These are phyloP conservation scores for Phytophthora quininea DNA, from an alignment of 352 stramenopile genomes.

Conservation along the genomic window DNA sequence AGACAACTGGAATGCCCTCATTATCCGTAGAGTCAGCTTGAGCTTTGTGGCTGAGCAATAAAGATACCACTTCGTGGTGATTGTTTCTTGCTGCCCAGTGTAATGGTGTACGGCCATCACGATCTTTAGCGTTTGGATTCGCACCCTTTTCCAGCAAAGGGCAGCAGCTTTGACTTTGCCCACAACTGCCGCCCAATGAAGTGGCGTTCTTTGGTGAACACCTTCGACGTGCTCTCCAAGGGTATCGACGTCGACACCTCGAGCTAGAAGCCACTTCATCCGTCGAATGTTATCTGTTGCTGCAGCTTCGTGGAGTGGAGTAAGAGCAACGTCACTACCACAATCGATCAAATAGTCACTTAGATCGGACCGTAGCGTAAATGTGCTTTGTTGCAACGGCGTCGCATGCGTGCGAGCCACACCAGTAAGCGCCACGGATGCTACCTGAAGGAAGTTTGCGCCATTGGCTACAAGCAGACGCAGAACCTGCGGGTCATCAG, in stretches of 20 bases:
- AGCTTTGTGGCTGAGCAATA: conserved; percentile 54
- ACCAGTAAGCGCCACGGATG: conserved; percentile 45
- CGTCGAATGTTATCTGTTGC: conserved; percentile 48
- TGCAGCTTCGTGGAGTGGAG: conserved; percentile 75
- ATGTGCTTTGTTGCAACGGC: conserved; percentile 65
- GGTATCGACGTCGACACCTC: conserved; percentile 48
- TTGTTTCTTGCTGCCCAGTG: conserved; percentile 83
- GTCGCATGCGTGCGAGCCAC: conserved; percentile 53
- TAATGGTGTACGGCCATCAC: conserved; percentile 66
- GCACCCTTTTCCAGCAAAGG: conserved; percentile 53
- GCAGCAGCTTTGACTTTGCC: conserved; percentile 43
- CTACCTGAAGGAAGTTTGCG: conserved; percentile 76
- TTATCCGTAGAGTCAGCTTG: conserved; percentile 53
- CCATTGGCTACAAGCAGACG: conserved; percentile 62
- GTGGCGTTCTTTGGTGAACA: conserved; percentile 64
- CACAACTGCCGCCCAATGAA: conserved; percentile 78
- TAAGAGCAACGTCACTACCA: conserved; percentile 77
- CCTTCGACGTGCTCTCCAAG: conserved; percentile 67
- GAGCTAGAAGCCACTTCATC: conserved; percentile 54
- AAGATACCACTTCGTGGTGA: conserved; percentile 49
- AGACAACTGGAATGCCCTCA: conserved; percentile 59
- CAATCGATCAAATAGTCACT: conserved; percentile 70
- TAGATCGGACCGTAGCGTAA: conserved; percentile 66
- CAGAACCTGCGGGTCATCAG: conserved; percentile 75
- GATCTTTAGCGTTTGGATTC: conserved; percentile 62